Evolutionary conservation across 768 basidiomycete species (phyloP).

Genomic region (Rhizopogon vulgaris): DNA sequence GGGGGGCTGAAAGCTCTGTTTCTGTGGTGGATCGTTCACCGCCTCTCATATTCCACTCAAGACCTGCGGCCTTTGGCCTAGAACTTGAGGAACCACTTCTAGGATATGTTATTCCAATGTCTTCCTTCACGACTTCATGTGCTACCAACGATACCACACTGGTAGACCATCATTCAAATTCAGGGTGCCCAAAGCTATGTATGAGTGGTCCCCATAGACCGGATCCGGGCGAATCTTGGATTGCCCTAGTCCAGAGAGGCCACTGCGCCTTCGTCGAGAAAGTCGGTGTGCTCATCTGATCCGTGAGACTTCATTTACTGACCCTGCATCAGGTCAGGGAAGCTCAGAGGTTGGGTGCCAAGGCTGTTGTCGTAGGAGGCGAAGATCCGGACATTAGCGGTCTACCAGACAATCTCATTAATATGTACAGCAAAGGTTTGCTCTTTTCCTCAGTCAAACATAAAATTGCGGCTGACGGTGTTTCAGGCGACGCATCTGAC

Average conservation of each 20-base stretch:
- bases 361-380: conserved; percentile 90
- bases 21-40: conserved; percentile 74
- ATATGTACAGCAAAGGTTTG: conserved; percentile 89
- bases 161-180: conserved; percentile 27
- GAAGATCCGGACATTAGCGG: conserved; percentile 59
- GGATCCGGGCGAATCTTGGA: conserved; percentile 66
- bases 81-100: conserved; percentile 62
- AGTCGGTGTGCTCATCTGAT: conserved; percentile 39
- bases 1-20: conserved; percentile 65
- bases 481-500: conserved; percentile 75
- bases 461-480: conserved; percentile 4
- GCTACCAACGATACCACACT: conserved; percentile 21
- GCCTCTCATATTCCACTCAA: conserved; percentile 61
- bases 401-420: conserved; percentile 71
- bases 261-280: conserved; percentile 90
- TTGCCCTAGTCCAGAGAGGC: conserved; percentile 87
- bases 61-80: conserved; percentile 71
- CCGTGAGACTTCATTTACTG: neutral
- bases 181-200: conserved; percentile 69
- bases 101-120: conserved; percentile 67
- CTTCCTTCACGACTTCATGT: conserved; percentile 58
- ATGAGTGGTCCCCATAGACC: conserved; percentile 48
- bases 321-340: conserved; percentile 36
- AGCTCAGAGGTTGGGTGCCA: conserved; percentile 69
- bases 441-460: conserved; percentile 6